Percentiles rank a stretch among this genome's conserved stretches.
These are phyloP conservation scores for Podospora bellae-mahoneyi DNA, from an alignment of 495 filamentous ascomycete species.

Conservation along the genomic window DNA sequence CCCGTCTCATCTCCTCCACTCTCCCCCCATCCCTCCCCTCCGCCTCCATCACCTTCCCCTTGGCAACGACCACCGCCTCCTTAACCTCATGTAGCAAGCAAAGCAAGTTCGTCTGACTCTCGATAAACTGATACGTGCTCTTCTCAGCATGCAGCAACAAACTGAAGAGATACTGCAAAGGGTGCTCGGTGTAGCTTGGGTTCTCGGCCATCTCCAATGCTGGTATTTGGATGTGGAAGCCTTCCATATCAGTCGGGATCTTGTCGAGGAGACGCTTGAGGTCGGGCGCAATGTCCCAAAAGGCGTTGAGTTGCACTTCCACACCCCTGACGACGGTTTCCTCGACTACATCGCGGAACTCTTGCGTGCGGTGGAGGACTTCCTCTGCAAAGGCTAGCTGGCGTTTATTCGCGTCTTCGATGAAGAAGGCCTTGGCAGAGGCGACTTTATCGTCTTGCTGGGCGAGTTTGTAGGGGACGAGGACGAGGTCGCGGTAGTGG, in stretches of 20 bases:
- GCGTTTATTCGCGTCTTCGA: conserved; percentile 68
- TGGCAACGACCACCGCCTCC: conserved; percentile 66
- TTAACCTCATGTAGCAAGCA: conserved; percentile 92
- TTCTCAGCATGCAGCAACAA: conserved; percentile 83
- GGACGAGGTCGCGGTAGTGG: conserved; percentile 75
- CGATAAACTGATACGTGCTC: conserved; percentile 92
- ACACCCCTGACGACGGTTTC: conserved; percentile 82
- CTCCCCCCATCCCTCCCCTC: conserved; percentile 55
- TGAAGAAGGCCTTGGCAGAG: conserved; percentile 77
- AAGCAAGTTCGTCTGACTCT: conserved; percentile 88
- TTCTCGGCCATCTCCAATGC: conserved; percentile 77
- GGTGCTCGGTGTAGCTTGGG: conserved; percentile 70
- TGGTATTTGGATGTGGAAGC: conserved; percentile 68
- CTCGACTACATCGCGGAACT: conserved; percentile 79
- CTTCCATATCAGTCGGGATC: conserved; percentile 54
- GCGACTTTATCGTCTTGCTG: conserved; percentile 59
- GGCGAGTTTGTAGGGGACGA: conserved; percentile 76
- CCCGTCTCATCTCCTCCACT: conserved; percentile 56
- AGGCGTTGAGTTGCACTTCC: conserved; percentile 83
- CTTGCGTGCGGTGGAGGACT: conserved; percentile 64
- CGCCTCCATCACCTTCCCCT: conserved; percentile 53
- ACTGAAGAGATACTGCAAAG: conserved; percentile 82
- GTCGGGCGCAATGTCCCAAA: conserved; percentile 94
- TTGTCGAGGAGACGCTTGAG: conserved; percentile 72
- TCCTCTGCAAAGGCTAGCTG: conserved; percentile 61